Base-by-base conservation (phyloP, 2,329 filamentous ascomycete species). In the Trichoderma semiorbis region DNA sequence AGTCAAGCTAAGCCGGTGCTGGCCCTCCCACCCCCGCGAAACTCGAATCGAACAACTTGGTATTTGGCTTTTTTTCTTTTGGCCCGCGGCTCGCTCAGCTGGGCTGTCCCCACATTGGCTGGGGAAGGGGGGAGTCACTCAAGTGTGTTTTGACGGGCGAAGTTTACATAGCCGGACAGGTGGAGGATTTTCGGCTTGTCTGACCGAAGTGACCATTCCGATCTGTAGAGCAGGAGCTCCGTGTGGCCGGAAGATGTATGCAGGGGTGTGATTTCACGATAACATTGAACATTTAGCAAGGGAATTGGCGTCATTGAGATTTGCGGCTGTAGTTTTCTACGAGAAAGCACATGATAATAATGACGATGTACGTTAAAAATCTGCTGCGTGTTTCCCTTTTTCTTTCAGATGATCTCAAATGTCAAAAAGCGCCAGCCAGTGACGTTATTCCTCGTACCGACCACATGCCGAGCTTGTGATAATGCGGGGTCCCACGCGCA, bases 381-480 rank as follows among this genome's bases (percentile, higher is more conserved):
- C 55, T 60, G 55, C 18, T 60, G 55, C 30, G n/a, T 58, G 28
- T 30, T 53, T 21, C 21, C 47, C 18, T 21, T 6, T 21, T 24
- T 24, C 43, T n/a, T 21, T 50, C 18, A 50, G n/a, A 53, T 21
- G n/a, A 53, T 60, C 60, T 62, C 32, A 26, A 36, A 30, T 53
- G 43, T 16, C 50, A 58, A 30, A 39, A 8, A n/a, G 30, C 21
- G 57, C 11, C 11, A 39, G n/a, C 36, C 60, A 73, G 77, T 78
- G 76, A 78, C 77, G 76, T 79, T 75, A 73, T 55, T 55, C 65
- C 70, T 68, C 80, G 85, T 84, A 79, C 85, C 85, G 85, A 87
- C 73, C 78, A 76, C 78, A 84, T 82, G 66, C 85, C 85, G 85
- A 87, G 85, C 85, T 87, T 87, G 85, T 87, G 85, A 87, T 84